Evolutionary conservation across 495 filamentous ascomycete genomes (phyloP).

Genomic region (Podospora pseudopauciseta): DNA sequence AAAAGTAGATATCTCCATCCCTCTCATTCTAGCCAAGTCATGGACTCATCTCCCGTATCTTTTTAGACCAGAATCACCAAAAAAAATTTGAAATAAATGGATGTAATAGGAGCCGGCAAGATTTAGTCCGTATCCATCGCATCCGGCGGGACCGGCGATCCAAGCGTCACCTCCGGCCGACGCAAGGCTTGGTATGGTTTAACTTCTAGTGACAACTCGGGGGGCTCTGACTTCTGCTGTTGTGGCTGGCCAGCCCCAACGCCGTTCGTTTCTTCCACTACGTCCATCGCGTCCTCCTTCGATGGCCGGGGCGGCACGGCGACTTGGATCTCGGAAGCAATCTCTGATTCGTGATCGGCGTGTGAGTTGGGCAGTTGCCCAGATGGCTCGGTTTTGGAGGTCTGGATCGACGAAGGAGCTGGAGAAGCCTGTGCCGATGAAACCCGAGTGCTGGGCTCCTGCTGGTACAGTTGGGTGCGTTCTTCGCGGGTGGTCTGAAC

Average conservation of each 20-base stretch:
- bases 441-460: background rate
- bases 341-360: conserved; percentile 9
- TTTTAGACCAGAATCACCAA: no score
- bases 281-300: conserved; percentile 19
- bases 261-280: conserved; percentile 11
- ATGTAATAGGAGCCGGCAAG: background rate
- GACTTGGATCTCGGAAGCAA: conserved; percentile 21
- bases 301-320: conserved; percentile 1
- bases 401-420: background rate
- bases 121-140: conserved; percentile 29
- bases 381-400: background rate
- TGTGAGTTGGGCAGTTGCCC: background rate
- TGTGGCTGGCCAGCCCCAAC: conserved; percentile 7
- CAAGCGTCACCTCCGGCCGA: conserved; percentile 29
- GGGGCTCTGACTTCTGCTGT: conserved; percentile 7
- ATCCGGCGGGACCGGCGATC: conserved; percentile 32
- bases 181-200: conserved; percentile 1
- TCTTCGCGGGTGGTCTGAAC: background rate
- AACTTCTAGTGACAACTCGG: background rate
- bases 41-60: no score
- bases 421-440: background rate
- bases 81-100: no score
- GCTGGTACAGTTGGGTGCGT: background rate
- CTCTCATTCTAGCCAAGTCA: no score
- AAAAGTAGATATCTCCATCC: no score